Conservation (phyloP, 1,139 yeast species). For the Suhomyces taliae region DNA sequence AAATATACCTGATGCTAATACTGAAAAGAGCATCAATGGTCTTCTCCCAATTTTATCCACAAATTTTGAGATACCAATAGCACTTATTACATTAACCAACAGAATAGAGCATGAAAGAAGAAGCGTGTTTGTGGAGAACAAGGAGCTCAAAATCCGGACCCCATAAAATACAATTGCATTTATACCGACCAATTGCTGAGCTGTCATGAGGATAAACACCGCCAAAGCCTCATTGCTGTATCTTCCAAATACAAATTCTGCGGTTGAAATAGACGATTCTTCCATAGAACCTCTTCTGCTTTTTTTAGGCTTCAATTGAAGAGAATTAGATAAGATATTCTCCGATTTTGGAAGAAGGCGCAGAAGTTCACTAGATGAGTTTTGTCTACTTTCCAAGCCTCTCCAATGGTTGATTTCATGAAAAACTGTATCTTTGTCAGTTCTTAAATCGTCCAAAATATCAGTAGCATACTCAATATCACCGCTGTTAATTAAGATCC, state of each 20-base stretch:
- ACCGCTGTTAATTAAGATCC: constrained; percentile 35
- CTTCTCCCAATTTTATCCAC: constrained; percentile 22
- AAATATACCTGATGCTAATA: constrained; percentile 15
- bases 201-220: constrained; percentile 35
- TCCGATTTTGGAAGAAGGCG: constrained; percentile 7
- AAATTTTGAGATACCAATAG: constrained; percentile 25
- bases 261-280: constrained; percentile 26
- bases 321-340: neutral
- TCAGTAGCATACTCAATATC: constrained; percentile 29
- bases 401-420: constrained; percentile 43
- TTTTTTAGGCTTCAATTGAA: constrained; percentile 6
- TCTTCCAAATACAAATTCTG: constrained; percentile 23
- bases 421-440: constrained; percentile 29
- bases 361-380: constrained; percentile 3
- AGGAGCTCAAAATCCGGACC: constrained; percentile 29
- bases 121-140: constrained; percentile 25
- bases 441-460: constrained; percentile 29
- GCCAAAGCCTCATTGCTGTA: constrained; percentile 32
- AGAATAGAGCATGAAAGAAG: constrained; percentile 33
- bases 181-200: constrained; percentile 44
- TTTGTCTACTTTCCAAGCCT: constrained; percentile 13
- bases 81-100: constrained; percentile 30
- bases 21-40: constrained; percentile 19
- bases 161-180: constrained; percentile 45
- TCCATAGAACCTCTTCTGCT: constrained; percentile 30